Base-by-base conservation (phyloP, 2,329 filamentous ascomycete species). In the Ascochyta lentis region DNA sequence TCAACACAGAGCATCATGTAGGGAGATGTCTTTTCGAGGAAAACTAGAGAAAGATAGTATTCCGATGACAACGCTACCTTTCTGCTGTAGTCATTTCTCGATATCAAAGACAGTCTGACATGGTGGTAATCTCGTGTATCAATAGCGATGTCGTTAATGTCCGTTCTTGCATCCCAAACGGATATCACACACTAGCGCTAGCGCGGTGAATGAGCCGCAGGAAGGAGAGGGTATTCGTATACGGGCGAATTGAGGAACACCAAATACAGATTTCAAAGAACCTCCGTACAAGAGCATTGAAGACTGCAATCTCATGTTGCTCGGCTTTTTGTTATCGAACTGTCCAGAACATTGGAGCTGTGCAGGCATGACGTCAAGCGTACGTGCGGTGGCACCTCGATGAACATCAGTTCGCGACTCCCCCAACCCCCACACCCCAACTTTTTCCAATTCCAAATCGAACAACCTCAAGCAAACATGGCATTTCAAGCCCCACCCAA, bases 341-440 rank as follows among this genome's bases (percentile, higher is more conserved):
- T 22, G 53, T 38, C 7, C 33, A n/a, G 15, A 23, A 23, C 24
- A 12, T 31, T 24, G 13, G 10, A 40, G 35, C 12, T 35, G 39
- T 49, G 61, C 62, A 53, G 35, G 27, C 44, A 61, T 69, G 67
- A 70, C 66, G 66, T 70, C 67, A 70, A 54, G 58, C 31, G 59
- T 60, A 67, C 66, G 66, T 67, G 53, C 49, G 43, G 31, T 24
- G 48, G 39, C 42, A 44, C 29, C 37, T 41, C 23, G 19, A 42
- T 23, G 33, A 38, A 33, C 33, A 50, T 42, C 29, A 31, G 13
- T 19, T 42, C 23, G 3, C 10, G 22, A 16, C 12, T 10, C 39
- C 26, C 33, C 29, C 39, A 42, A 48, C 22, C 34, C 26, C 24
- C 50, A 52, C 26, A 12, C 19, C 23, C 49, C 40, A 16, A 45